Conservation (phyloP, 306 rosid genomes). For the Sindora glabra region DNA sequence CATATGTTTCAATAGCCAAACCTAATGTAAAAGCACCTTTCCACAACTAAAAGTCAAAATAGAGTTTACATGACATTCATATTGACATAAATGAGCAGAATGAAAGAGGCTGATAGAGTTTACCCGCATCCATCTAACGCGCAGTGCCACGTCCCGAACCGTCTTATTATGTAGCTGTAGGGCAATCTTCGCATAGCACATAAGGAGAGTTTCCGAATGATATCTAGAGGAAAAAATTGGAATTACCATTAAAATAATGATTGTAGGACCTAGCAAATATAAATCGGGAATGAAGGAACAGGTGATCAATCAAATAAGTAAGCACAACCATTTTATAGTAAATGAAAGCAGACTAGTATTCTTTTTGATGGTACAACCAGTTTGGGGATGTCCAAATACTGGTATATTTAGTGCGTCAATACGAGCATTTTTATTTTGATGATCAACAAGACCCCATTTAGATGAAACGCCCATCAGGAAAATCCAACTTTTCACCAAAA, state of each 20-base stretch:
- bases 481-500: neutral
- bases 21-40: neutral
- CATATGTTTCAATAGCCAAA: neutral
- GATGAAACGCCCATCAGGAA: neutral
- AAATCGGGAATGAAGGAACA: slow-evolving; percentile 2
- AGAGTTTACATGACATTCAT: neutral
- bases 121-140: slow-evolving; percentile 97
- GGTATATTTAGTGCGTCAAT: neutral
- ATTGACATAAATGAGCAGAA: too few species aligned
- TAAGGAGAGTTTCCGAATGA: slow-evolving; percentile 50
- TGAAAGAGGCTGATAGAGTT: too few species aligned
- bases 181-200: slow-evolving; percentile 85
- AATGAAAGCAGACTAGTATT: neutral
- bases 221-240: slow-evolving; percentile 28
- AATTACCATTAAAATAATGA: slow-evolving; percentile 6
- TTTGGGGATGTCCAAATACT: neutral
- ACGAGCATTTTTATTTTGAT: too few species aligned
- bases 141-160: slow-evolving; percentile 87
- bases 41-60: neutral
- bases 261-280: neutral
- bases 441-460: too few species aligned
- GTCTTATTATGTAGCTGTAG: slow-evolving; percentile 75
- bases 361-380: neutral
- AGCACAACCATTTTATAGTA: too few species aligned
- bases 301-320: neutral